These are phyloP conservation scores for Hawksworthiomyces lignivorus DNA, from an alignment of 2,329 filamentous ascomycete genomes.

Conservation along the genomic window DNA sequence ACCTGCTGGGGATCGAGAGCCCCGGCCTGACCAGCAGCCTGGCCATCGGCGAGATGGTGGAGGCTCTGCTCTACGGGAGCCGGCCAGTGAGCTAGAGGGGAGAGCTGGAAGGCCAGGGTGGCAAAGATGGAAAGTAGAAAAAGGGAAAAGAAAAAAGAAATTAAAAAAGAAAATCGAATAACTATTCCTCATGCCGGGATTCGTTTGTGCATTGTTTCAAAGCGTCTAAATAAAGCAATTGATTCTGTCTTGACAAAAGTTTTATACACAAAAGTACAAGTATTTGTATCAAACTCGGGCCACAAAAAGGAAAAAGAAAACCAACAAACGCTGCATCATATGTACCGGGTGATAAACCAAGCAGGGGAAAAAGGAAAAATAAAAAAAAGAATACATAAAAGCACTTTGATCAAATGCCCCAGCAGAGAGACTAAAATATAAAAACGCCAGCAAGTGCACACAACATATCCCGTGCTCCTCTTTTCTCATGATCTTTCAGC, in stretches of 20 bases:
- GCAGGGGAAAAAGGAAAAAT: background rate
- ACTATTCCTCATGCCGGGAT: no score
- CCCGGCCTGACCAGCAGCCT: constrained; percentile 81
- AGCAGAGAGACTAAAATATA: background rate
- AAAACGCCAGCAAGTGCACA: background rate
- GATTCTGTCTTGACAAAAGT: no score
- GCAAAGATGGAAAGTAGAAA: background rate
- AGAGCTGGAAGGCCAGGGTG: background rate
- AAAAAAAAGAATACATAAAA: background rate
- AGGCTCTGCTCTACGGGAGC: constrained; percentile 35
- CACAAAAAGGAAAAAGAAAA: background rate
- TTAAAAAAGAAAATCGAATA: background rate
- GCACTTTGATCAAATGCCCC: background rate
- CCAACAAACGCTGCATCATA: no score
- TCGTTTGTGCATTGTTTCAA: no score
- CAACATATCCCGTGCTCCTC: no score
- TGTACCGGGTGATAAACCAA: no score
- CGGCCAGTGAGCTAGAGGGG: background rate
- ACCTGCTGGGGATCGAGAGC: constrained; percentile 87
- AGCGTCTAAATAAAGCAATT: no score
- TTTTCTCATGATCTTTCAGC: no score
- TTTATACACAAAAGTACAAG: no score
- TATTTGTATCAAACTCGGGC: no score
- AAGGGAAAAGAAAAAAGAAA: background rate
- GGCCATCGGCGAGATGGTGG: constrained; percentile 76